phyloP scores from a whole-genome alignment of 2,329 filamentous ascomycete species.

The Camptophora hylomeconis region DNA sequence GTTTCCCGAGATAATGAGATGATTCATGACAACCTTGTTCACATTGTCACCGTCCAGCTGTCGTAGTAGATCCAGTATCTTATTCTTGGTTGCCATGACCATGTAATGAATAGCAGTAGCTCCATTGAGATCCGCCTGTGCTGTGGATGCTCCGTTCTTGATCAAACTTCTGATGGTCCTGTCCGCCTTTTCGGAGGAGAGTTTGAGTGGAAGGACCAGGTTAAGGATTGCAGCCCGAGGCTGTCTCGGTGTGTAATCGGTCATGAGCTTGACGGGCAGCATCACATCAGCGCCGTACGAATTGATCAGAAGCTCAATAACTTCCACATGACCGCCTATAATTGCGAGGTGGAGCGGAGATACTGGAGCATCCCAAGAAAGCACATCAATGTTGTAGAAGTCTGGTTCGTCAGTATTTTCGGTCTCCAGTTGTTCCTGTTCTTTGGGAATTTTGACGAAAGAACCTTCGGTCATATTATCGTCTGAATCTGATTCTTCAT shows the following conservation, averaged over 20 bases:
- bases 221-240: constrained; percentile 53
- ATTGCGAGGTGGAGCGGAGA: constrained; percentile 72
- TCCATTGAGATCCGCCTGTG: constrained; percentile 56
- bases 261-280: constrained; percentile 56
- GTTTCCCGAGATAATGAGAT: constrained; percentile 44
- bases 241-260: constrained; percentile 25
- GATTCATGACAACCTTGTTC: constrained; percentile 53
- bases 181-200: constrained; percentile 50
- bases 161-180: constrained; percentile 54
- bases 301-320: constrained; percentile 56
- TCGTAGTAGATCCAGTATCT: constrained; percentile 32
- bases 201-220: constrained; percentile 51
- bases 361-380: constrained; percentile 67
- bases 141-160: constrained; percentile 56
- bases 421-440: constrained; percentile 29
- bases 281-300: constrained; percentile 66
- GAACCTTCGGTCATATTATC: constrained; percentile 49
- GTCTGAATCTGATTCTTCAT: constrained; percentile 39
- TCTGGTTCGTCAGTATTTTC: constrained; percentile 57
- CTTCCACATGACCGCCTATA: constrained; percentile 53
- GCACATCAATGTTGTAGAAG: constrained; percentile 62
- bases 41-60: constrained; percentile 45
- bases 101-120: constrained; percentile 55
- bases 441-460: constrained; percentile 51
- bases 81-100: constrained; percentile 36